Percentiles rank a stretch among this genome's conserved stretches.
phyloP scores from a whole-genome alignment of 169 alveolate genomes.

The Cryptosporidium canis region DNA sequence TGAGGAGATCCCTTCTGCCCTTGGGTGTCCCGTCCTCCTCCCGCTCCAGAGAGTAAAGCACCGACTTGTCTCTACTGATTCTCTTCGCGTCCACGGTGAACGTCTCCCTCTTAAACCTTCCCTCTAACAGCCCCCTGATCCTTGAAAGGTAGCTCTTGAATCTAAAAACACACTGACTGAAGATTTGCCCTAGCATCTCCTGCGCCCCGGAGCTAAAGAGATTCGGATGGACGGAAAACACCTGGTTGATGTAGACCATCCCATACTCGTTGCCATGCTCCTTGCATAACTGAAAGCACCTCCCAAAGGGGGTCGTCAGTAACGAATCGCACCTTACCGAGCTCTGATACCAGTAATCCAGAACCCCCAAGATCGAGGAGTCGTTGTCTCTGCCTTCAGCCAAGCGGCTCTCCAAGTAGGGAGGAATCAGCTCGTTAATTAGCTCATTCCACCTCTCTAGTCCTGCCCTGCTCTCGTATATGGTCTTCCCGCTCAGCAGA shows the following conservation, averaged over 20 bases:
- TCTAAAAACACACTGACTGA: background rate
- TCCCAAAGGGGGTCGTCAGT: constrained; percentile 13
- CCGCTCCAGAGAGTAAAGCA: background rate
- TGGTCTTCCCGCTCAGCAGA: background rate
- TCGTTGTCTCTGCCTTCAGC: constrained; percentile 8
- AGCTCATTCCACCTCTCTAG: constrained; percentile 29
- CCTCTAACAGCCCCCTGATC: background rate
- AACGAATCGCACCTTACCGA: background rate
- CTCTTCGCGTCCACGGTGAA: constrained; percentile 1
- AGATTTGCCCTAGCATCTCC: background rate
- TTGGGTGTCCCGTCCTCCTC: background rate
- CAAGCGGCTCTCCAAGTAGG: background rate
- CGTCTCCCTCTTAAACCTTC: background rate
- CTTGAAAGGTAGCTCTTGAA: background rate
- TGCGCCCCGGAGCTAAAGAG: background rate
- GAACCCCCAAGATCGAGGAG: background rate
- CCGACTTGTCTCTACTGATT: background rate
- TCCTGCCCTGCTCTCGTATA: background rate
- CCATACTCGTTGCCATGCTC: constrained; percentile 2
- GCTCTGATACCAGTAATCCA: constrained; percentile 47
- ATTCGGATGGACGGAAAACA: constrained; percentile 29
- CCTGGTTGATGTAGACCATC: constrained; percentile 30
- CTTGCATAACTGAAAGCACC: background rate
- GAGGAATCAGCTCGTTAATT: constrained; percentile 13
- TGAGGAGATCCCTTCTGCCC: background rate